Base-by-base conservation (phyloP, 148 eudicot species). In the Rhododendron kiyosumense region DNA sequence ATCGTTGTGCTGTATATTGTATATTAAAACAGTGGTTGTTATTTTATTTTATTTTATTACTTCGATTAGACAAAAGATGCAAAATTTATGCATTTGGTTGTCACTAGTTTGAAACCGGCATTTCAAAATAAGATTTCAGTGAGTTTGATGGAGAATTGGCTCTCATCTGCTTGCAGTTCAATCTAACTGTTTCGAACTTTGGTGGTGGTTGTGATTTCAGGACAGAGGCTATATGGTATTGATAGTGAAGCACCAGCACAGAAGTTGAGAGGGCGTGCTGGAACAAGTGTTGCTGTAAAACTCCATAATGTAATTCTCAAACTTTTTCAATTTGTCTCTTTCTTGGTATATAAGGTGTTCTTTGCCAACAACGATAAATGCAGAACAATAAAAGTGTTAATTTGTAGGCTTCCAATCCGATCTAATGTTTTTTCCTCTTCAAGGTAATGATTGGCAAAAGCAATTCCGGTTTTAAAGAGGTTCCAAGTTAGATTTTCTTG, bases 161-260 rank as follows among this genome's bases (percentile, higher is more conserved):
- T 75, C 46, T 46, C 49, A 46, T 17, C 45, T 84, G 24, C 24
- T 26, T 61, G 15, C 3, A 30, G 24, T 78, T 32, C 36, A 1
- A 24, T 78, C 81, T 61, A 54, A 83, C 45, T 74, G 12, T 76
- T 38, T 18, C 38, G 5, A 49, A 34, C 73, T 32, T 83, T 79
- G 41, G 46, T 24, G 41, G 46, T 24, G 24, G 9, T 63, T 84
- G 87, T 67, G 82, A 81, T 24, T 86, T 82, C 90, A 96, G 98
- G 98, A 59, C 94, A 95, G 88, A 95, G 87, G 86, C 89, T 96
- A 43, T 93, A 93, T 45, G 97, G 98, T 24, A 87, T 95, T 73
- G 91, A 87, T 75, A 92, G 97, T 86, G 99, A 96, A 93, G 89
- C 97, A 88, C 97, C 95, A 81, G 99, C 98, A 15, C 98, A 91